Evolutionary conservation across 2,329 filamentous ascomycete species (phyloP), one percentile per base, ranked within the genome.

Genomic region (Xylariaceae sp.): DNA sequence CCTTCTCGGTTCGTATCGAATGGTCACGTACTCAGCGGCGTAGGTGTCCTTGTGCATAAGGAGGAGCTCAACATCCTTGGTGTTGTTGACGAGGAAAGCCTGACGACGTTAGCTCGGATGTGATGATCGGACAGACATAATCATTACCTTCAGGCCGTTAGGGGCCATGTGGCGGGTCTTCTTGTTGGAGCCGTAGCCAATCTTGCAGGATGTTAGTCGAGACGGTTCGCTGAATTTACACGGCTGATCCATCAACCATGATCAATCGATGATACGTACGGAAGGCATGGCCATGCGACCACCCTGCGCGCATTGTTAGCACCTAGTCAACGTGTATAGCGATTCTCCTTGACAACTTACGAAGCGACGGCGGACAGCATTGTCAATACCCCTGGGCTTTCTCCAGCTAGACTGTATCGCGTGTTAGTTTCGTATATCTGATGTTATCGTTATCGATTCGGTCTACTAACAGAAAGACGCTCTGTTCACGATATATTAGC

Each of bases 301-400:
- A 82, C 90, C 92, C 62, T 64, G 53, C 17, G 35, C 4, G 15
- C 4, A 13, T 53, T 60, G 60, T 64, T 1, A 64, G 58, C 15
- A 61, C 4, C n/a, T 37, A 7, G 30, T 49, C 11, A 45, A 9
- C 15, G 18, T 10, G 5, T 44, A 34, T 4, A 13, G 53, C 4
- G 30, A 44, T 2, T 18, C 53, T 3, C 11, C 37, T 53, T 45
- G 41, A 37, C 11, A 47, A 63, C 62, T 59, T 63, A 64, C 62
- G 86, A 99, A 99, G 72, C 94, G 90, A 85, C 94, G 88, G 78
- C 94, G 90, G 77, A 99, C 93, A 75, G 90, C 84, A 85, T 92
- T 96, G 83, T 99, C 94, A 81, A 99, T 99, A 91, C 94, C 94
- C 90, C 99, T 99, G 72, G 94, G 94, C 87, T 97, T 99, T 82